Percentiles rank a stretch among this genome's conserved stretches.
These are phyloP conservation scores for Nitzschia sp. DNA, from an alignment of 108 stramenopile genomes.

Conservation along the genomic window DNA sequence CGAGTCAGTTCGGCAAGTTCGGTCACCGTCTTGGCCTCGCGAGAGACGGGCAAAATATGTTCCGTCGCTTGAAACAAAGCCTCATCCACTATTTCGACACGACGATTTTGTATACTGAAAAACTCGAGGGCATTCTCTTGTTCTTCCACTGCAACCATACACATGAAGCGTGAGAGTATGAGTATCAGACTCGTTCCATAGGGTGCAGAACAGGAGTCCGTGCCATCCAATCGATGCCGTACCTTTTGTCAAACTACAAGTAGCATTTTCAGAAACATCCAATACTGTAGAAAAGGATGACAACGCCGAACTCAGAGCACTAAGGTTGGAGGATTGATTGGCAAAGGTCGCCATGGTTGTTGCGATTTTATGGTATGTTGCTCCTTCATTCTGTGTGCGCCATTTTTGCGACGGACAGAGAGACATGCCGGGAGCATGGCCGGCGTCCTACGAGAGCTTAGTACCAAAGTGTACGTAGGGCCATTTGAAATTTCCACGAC, in stretches of 20 bases:
- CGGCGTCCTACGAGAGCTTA: background rate
- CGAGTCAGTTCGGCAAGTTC: constrained; percentile 39
- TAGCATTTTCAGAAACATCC: background rate
- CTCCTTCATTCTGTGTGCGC: background rate
- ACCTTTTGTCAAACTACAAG: constrained; percentile 6
- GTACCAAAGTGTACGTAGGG: background rate
- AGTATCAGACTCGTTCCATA: background rate
- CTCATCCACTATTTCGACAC: constrained; percentile 22
- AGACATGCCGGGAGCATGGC: too few species aligned
- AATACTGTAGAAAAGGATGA: background rate
- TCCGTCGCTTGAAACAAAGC: constrained; percentile 26
- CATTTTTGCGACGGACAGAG: background rate
- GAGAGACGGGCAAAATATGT: constrained; percentile 22
- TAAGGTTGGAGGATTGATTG: constrained; percentile 37
- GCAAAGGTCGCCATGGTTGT: constrained; percentile 37
- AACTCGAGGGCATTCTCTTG: constrained; percentile 10
- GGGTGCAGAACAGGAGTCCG: background rate
- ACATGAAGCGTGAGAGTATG: background rate
- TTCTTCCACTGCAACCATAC: background rate
- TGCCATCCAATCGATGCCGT: background rate
- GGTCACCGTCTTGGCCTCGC: constrained; percentile 26
- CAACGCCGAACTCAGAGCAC: constrained; percentile 25
- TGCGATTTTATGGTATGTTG: background rate
- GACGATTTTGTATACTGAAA: constrained; percentile 9
- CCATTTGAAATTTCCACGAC: too few species aligned